Evolutionary conservation across 75 land plant species (phyloP).

Genomic region (Chamaecyparis obtusa): DNA sequence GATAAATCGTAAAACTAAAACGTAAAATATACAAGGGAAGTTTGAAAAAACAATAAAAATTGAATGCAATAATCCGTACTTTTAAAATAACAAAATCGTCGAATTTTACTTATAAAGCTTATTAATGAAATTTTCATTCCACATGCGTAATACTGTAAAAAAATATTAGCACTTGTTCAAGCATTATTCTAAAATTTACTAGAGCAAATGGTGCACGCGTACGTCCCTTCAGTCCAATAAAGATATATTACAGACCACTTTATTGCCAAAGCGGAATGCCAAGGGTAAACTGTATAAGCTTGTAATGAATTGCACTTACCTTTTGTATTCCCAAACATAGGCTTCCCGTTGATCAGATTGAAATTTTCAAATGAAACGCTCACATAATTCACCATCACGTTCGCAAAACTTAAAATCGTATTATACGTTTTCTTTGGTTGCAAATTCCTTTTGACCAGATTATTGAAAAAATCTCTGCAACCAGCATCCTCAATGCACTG

Average conservation of each 20-base stretch:
- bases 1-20: too few relatives aligned
- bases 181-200: too few relatives aligned
- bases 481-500: not conserved
- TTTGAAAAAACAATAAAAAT: conserved; percentile 17
- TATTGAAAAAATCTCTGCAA: not conserved
- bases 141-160: too few relatives aligned
- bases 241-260: not conserved
- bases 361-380: not conserved
- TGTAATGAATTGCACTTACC: too few relatives aligned
- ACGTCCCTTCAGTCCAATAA: too few relatives aligned
- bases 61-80: not conserved
- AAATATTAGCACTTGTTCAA: too few relatives aligned
- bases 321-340: not conserved
- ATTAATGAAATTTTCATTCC: too few relatives aligned
- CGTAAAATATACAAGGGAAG: too few relatives aligned
- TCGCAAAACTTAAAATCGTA: not conserved
- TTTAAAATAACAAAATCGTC: conserved; percentile 15
- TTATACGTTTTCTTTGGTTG: not conserved
- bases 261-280: too few relatives aligned
- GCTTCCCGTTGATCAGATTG: not conserved
- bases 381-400: not conserved
- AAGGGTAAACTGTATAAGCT: too few relatives aligned
- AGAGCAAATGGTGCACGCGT: not conserved
- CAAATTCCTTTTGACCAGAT: not conserved
- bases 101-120: too few relatives aligned